Percentiles rank a stretch among this genome's conserved stretches.
These are phyloP conservation scores for Coccomyxa sp. DNA, from an alignment of 139 green algal species.

Conservation along the genomic window DNA sequence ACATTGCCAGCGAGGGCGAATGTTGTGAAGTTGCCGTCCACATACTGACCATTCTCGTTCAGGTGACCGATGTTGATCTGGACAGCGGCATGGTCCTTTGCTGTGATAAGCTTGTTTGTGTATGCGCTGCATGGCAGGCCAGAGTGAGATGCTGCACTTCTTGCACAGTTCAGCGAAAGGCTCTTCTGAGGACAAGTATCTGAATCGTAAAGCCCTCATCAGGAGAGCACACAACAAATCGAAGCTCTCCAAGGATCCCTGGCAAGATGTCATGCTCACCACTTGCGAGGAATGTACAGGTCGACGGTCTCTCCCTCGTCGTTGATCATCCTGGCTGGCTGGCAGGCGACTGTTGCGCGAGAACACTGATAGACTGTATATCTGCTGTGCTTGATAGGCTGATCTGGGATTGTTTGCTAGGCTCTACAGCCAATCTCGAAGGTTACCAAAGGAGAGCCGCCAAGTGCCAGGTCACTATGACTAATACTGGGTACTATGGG, in stretches of 20 bases:
- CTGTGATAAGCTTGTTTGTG: constrained; percentile 98
- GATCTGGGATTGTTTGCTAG: too few species aligned
- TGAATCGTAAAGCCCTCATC: background rate
- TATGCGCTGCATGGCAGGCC: constrained; percentile 79
- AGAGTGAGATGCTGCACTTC: background rate
- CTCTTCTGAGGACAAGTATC: background rate
- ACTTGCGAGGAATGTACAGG: constrained; percentile 98
- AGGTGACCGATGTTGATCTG: constrained; percentile 99
- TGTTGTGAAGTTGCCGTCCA: constrained; percentile 82
- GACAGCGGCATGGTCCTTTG: constrained; percentile 95
- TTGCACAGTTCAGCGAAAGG: background rate
- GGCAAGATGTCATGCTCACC: constrained; percentile 50
- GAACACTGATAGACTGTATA: too few species aligned
- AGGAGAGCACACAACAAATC: background rate
- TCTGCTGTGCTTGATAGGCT: too few species aligned
- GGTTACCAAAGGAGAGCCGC: too few species aligned
- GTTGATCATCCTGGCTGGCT: constrained; percentile 90
- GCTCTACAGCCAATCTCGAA: too few species aligned
- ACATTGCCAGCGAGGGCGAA: constrained; percentile 91
- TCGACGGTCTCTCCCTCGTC: constrained; percentile 91
- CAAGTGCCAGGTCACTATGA: too few species aligned
- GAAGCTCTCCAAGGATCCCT: background rate
- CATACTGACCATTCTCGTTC: constrained; percentile 94
- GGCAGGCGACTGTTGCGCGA: too few species aligned
- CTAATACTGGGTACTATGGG: too few species aligned